These are phyloP conservation scores for Micractinium conductrix DNA, from an alignment of 139 green algal genomes.

Conservation along the genomic window DNA sequence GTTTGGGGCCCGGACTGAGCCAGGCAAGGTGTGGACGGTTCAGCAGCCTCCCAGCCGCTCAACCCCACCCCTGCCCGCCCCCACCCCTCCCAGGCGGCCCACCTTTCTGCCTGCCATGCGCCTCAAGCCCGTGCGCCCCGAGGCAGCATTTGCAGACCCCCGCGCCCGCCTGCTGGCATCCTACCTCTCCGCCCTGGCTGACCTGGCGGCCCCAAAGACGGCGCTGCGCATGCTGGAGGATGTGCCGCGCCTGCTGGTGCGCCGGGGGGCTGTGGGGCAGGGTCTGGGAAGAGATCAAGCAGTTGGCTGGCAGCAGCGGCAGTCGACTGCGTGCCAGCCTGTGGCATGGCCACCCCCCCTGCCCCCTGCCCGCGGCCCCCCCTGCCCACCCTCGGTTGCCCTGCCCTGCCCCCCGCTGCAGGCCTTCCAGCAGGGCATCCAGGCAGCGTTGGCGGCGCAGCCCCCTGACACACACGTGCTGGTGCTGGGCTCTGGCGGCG, in stretches of 20 bases:
- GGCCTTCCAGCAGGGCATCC: conserved; percentile 12
- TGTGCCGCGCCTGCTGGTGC: conserved; percentile 16
- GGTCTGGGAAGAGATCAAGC: neutral
- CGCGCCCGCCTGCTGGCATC: conserved; percentile 23
- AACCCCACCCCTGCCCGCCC: too few relatives aligned
- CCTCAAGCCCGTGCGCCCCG: conserved; percentile 6
- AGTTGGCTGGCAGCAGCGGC: neutral
- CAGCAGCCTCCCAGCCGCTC: too few relatives aligned
- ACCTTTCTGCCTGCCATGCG: conserved; percentile 72
- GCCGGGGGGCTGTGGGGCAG: too few relatives aligned
- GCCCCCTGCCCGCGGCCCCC: too few relatives aligned
- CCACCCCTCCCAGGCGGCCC: conserved; percentile 57
- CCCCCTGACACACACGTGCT: conserved; percentile 47
- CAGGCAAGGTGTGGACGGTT: too few relatives aligned
- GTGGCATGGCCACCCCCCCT: too few relatives aligned
- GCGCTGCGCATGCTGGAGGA: conserved; percentile 50
- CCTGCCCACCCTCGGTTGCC: neutral
- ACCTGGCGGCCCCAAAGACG: conserved; percentile 61
- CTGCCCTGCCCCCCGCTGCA: neutral
- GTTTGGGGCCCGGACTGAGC: too few relatives aligned
- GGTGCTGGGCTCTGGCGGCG: conserved; percentile 49
- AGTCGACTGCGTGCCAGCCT: too few relatives aligned
- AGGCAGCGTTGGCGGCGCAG: neutral
- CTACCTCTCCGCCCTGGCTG: conserved; percentile 56
- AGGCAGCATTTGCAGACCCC: conserved; percentile 32